Conservation (phyloP, 1,284 basidiomycete genomes). For the Pterulicium gracile region DNA sequence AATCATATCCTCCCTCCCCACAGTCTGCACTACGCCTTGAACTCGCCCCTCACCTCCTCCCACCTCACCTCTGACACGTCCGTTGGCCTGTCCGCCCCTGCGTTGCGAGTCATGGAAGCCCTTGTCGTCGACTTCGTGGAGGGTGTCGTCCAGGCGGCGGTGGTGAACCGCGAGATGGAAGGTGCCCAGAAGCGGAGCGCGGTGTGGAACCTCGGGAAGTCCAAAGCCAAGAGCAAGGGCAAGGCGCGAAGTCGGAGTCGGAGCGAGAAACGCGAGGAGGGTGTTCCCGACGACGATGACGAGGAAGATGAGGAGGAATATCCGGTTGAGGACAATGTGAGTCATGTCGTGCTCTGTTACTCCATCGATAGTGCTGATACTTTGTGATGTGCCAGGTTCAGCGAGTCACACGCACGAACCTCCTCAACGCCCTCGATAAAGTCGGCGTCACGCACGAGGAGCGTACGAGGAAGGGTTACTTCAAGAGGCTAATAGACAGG, state of each 20-base stretch:
- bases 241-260: too few relatives aligned
- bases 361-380: too few relatives aligned
- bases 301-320: neutral
- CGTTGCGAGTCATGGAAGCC: neutral
- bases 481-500: neutral
- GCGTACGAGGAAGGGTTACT: neutral
- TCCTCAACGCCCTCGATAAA: neutral
- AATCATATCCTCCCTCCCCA: neutral
- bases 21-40: neutral
- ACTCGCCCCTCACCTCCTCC: neutral
- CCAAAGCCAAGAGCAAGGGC: too few relatives aligned
- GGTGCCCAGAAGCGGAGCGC: neutral
- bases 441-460: neutral
- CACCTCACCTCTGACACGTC: neutral
- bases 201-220: too few relatives aligned
- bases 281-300: neutral
- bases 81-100: neutral
- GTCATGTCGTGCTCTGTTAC: too few relatives aligned
- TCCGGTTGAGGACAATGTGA: too few relatives aligned
- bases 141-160: neutral
- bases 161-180: neutral
- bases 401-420: neutral
- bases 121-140: constrained; percentile 1
- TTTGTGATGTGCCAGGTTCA: too few relatives aligned
- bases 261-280: too few relatives aligned